Percentiles rank a stretch among this genome's conserved stretches.
phyloP scores from a whole-genome alignment of 495 filamentous ascomycete species.

The Entonaema liquescens region DNA sequence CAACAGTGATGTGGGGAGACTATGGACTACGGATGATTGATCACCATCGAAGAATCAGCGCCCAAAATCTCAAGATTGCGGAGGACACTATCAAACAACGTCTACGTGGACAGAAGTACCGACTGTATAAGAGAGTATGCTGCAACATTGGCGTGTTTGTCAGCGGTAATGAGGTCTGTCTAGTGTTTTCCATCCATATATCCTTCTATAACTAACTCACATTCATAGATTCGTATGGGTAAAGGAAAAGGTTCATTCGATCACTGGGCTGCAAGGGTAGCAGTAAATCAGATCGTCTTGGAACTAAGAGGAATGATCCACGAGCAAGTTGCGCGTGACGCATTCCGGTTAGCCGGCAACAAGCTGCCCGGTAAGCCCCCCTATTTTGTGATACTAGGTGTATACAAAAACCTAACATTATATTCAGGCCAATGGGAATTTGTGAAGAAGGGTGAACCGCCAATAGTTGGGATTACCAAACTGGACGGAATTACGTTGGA shows the following conservation, averaged over 20 bases:
- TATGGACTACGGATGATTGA: slow-evolving; percentile 94
- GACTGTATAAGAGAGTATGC: slow-evolving; percentile 86
- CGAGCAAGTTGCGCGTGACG: slow-evolving; percentile 93
- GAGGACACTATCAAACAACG: slow-evolving; percentile 91
- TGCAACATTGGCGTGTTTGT: slow-evolving; percentile 95
- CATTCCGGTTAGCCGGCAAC: slow-evolving; percentile 90
- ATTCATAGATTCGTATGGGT: slow-evolving; percentile 82
- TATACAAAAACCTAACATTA: slow-evolving; percentile 32
- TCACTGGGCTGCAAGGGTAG: slow-evolving; percentile 89
- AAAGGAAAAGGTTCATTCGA: slow-evolving; percentile 98
- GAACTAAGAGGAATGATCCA: slow-evolving; percentile 92
- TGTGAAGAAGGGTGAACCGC: slow-evolving; percentile 89
- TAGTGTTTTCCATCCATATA: neutral
- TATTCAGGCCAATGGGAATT: slow-evolving; percentile 86
- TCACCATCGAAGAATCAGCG: slow-evolving; percentile 89
- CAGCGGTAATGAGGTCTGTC: slow-evolving; percentile 84
- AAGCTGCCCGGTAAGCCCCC: slow-evolving; percentile 86
- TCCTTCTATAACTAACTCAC: slow-evolving; percentile 12
- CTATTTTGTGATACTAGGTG: neutral
- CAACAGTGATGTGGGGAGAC: slow-evolving; percentile 95
- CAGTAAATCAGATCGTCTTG: slow-evolving; percentile 87
- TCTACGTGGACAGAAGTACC: slow-evolving; percentile 90
- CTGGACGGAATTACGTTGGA: slow-evolving; percentile 83
- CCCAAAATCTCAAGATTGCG: slow-evolving; percentile 84
- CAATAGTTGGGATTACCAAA: slow-evolving; percentile 94